Conservation (phyloP, 768 basidiomycete genomes). For the Termitomyces sp. region DNA sequence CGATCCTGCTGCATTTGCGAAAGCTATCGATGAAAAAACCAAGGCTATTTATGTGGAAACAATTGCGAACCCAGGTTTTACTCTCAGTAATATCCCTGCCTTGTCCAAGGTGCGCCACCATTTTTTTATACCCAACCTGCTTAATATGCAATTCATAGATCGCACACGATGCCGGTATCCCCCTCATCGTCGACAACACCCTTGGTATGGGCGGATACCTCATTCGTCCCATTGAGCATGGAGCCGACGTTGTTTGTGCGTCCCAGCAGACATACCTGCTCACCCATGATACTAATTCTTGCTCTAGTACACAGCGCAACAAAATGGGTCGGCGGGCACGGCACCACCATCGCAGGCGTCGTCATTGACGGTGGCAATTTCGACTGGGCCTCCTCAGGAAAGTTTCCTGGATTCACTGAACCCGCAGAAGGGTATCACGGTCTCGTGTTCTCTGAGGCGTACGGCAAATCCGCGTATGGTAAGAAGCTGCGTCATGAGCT, state of each 20-base stretch:
- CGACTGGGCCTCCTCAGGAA: slow-evolving; percentile 63
- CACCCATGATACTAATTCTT: neutral
- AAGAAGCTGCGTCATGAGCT: slow-evolving; percentile 57
- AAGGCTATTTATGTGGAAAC: slow-evolving; percentile 74
- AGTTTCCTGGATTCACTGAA: slow-evolving; percentile 70
- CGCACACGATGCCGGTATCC: slow-evolving; percentile 67
- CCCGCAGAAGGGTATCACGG: slow-evolving; percentile 73
- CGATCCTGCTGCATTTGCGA: slow-evolving; percentile 53
- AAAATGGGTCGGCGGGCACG: slow-evolving; percentile 83
- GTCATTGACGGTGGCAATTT: slow-evolving; percentile 72
- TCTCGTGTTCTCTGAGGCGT: slow-evolving; percentile 56
- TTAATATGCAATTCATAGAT: slow-evolving; percentile 30
- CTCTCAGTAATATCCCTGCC: slow-evolving; percentile 57
- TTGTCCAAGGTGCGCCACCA: slow-evolving; percentile 52
- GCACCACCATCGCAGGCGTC: slow-evolving; percentile 74
- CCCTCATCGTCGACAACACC: slow-evolving; percentile 79
- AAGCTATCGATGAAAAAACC: slow-evolving; percentile 72
- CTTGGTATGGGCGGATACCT: slow-evolving; percentile 75
- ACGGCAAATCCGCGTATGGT: slow-evolving; percentile 59
- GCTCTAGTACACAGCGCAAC: slow-evolving; percentile 65
- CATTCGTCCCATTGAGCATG: slow-evolving; percentile 62
- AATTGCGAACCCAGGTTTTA: slow-evolving; percentile 76
- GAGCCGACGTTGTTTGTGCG: slow-evolving; percentile 73
- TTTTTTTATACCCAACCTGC: neutral
- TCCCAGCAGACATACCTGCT: neutral